phyloP scores from a whole-genome alignment of 2,329 filamentous ascomycete genomes.

The Xylaria sp. region DNA sequence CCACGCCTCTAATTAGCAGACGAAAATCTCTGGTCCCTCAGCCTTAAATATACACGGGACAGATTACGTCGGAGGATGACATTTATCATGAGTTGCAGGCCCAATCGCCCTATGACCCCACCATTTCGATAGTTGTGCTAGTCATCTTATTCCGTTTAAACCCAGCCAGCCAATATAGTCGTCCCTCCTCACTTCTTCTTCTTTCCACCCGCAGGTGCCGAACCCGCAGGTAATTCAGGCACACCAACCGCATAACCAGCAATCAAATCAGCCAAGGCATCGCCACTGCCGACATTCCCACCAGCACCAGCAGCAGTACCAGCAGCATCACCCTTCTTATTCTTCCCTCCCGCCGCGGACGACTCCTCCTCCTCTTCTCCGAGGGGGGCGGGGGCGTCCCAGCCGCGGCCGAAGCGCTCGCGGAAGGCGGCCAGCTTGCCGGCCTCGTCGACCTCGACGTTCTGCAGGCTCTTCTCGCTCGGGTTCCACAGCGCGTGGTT shows the following conservation, averaged over 20 bases:
- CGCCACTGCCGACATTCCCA: slow-evolving; percentile 44
- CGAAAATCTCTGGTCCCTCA: slow-evolving; percentile 1
- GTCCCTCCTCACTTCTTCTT: slow-evolving; percentile 57
- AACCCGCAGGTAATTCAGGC: slow-evolving; percentile 39
- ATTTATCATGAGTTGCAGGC: slow-evolving; percentile 10
- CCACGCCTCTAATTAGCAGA: slow-evolving; percentile 5
- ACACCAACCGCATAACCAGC: slow-evolving; percentile 55
- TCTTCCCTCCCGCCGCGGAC: slow-evolving; percentile 21
- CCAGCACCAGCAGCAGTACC: slow-evolving; percentile 43
- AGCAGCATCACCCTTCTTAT: too few species aligned
- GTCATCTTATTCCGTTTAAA: background rate
- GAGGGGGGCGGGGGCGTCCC: slow-evolving; percentile 72
- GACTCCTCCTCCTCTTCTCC: slow-evolving; percentile 37
- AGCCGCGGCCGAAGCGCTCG: slow-evolving; percentile 82
- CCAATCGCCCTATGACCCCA: slow-evolving; percentile 8
- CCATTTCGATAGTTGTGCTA: slow-evolving; percentile 5
- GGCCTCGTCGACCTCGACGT: slow-evolving; percentile 94
- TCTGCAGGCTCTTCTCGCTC: slow-evolving; percentile 78
- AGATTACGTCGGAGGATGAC: background rate
- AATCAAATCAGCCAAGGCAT: slow-evolving; percentile 62
- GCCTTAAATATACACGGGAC: slow-evolving; percentile 24
- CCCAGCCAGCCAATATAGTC: background rate
- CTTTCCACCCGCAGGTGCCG: slow-evolving; percentile 54
- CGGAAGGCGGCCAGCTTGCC: slow-evolving; percentile 89
- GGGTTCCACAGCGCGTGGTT: slow-evolving; percentile 96